phyloP scores from a whole-genome alignment of 1,139 yeast species.

The Suhomyces atakaporum region DNA sequence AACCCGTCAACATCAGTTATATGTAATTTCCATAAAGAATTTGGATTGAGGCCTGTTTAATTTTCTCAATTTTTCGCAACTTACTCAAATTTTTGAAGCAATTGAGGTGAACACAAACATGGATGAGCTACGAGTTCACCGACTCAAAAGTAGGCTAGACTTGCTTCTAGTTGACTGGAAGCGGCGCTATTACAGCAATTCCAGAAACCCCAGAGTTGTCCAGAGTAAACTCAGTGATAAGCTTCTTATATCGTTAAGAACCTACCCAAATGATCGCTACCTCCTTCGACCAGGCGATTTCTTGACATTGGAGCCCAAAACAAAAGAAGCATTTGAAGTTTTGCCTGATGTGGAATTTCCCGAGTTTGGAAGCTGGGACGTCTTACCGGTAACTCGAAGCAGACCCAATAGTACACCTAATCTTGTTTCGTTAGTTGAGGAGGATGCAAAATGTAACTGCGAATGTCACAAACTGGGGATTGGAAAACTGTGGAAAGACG shows the following conservation, averaged over 20 bases:
- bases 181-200: conserved; percentile 23
- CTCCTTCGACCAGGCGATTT: conserved; percentile 21
- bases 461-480: background rate
- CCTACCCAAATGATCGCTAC: conserved; percentile 23
- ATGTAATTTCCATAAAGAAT: no score
- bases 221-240: conserved; percentile 21
- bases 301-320: conserved; percentile 13
- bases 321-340: background rate
- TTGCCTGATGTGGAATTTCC: background rate
- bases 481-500: background rate
- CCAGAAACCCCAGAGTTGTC: conserved; percentile 25
- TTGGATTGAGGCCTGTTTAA: no score
- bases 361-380: no score
- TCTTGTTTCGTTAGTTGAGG: background rate
- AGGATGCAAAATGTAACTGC: background rate
- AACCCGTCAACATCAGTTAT: no score
- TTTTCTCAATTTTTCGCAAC: background rate
- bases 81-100: background rate
- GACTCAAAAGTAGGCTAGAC: conserved; percentile 13
- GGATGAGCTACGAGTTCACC: conserved; percentile 8
- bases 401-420: background rate
- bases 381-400: no score
- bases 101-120: conserved; percentile 9
- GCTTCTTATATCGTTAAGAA: conserved; percentile 22
- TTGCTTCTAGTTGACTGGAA: conserved; percentile 18